Base-by-base conservation (phyloP, 352 stramenopile genomes). In the Pythium rishiriense region DNA sequence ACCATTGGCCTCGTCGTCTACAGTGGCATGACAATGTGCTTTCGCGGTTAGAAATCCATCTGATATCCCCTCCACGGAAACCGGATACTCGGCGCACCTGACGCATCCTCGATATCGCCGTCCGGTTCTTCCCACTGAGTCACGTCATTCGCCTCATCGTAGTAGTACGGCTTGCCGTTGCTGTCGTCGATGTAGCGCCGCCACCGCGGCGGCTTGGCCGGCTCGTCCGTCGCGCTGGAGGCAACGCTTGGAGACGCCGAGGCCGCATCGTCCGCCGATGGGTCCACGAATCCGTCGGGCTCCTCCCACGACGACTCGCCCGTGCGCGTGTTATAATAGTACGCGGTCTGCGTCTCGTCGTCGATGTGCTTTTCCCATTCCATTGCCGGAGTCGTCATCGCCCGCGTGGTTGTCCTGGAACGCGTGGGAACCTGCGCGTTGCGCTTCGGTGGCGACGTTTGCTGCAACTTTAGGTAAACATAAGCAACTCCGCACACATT, bases 111-210 rank as follows among this genome's bases (percentile, higher is more conserved):
- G 4, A 73, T 46, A 47, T 83, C 83, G 0, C 69, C 75, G 21
- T 91, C 72, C 4, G 87, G 87, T 25, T 87, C 67, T 0, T 92
- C 77, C 87, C 87, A 96, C 54, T 88, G 78, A 53, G 85, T 94
- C 31, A 76, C 68, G 17, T 79, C 79, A 33, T 79, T 93, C 5
- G 66, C 71, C 66, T 88, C 70, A 63, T 96, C 84, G 75, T 88
- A 83, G 49, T 87, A 96, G 46, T 96, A 96, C 11, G 62, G 55
- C 35, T 73, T 76, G 12, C 75, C 77, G 12, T 69, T 81, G 52
- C 69, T 76, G 11, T 93, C 80, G 66, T 93, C 87, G 33, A 78
- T 60, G 60, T 76, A 90, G 60, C 79, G 72, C 39, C 77, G 72
- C 87, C 87, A 96, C 10, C 73, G 57, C 6, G 73, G 51, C 17